phyloP scores from a whole-genome alignment of 1,139 yeast species.

The Magnusiomyces tetraspermus region DNA sequence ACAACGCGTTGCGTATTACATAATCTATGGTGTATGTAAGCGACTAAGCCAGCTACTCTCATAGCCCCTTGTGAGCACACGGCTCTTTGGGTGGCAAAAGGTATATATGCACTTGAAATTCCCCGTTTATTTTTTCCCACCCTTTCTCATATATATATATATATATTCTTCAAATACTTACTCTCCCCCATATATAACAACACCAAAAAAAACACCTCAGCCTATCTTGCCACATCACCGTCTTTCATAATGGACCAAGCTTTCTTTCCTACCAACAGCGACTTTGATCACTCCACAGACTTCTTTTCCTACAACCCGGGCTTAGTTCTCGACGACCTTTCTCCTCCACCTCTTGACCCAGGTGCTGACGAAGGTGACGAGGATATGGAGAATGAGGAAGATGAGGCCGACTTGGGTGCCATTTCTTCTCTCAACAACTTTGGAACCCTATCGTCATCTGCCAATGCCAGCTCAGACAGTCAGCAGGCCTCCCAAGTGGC shows the following conservation, averaged over 20 bases:
- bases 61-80: no score
- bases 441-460: background rate
- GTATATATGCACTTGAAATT: no score
- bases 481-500: constrained; percentile 4
- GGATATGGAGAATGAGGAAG: constrained; percentile 4
- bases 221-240: no score
- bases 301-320: background rate
- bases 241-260: background rate
- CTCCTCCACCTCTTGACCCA: constrained; percentile 6
- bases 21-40: no score
- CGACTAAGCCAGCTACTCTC: no score
- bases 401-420: background rate
- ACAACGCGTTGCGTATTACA: no score
- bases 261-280: background rate
- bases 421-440: background rate
- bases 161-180: no score
- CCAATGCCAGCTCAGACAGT: background rate
- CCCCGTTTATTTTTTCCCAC: no score
- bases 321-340: background rate
- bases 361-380: constrained; percentile 6
- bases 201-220: no score
- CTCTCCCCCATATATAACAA: no score
- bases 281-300: background rate
- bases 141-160: no score
- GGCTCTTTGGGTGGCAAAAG: no score